Evolutionary conservation across 2,329 filamentous ascomycete species (phyloP).

Genomic region (Graphium sp.): DNA sequence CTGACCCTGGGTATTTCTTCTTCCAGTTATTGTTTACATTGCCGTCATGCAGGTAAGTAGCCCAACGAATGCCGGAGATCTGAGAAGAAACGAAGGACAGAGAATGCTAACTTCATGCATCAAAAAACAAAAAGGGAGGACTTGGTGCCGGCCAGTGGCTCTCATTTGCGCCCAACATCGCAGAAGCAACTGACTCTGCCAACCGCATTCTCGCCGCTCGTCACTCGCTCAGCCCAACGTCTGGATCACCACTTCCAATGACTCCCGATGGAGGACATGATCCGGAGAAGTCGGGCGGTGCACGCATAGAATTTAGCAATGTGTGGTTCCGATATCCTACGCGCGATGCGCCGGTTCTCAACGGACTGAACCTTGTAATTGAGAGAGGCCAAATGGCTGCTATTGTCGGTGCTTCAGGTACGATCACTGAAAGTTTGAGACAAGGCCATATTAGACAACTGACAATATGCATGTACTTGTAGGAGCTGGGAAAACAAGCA

Average conservation of each 20-base stretch:
- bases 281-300: constrained; percentile 1
- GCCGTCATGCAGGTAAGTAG: constrained; percentile 6
- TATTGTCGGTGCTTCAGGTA: constrained; percentile 6
- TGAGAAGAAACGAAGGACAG: too few relatives aligned
- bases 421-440: neutral
- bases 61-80: too few relatives aligned
- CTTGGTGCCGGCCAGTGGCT: constrained; percentile 37
- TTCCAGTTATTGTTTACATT: constrained; percentile 6
- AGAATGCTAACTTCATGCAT: too few relatives aligned
- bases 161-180: constrained; percentile 47
- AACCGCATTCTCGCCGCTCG: constrained; percentile 28
- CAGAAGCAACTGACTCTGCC: constrained; percentile 39
- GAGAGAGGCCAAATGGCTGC: constrained; percentile 5
- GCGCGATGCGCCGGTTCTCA: constrained; percentile 4
- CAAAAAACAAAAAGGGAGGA: too few relatives aligned
- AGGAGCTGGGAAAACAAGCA: constrained; percentile 12
- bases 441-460: neutral
- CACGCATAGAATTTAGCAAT: constrained; percentile 6
- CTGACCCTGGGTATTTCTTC: neutral
- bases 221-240: too few relatives aligned
- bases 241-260: too few relatives aligned
- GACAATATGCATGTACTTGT: too few relatives aligned
- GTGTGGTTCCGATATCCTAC: constrained; percentile 7
- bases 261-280: neutral
- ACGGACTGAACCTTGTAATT: constrained; percentile 7